A percentile compares a stretch with the other conserved stretches of the same genome.
Evolutionary conservation across 768 basidiomycete species (phyloP).

Genomic region (Lentinula raphanica): DNA sequence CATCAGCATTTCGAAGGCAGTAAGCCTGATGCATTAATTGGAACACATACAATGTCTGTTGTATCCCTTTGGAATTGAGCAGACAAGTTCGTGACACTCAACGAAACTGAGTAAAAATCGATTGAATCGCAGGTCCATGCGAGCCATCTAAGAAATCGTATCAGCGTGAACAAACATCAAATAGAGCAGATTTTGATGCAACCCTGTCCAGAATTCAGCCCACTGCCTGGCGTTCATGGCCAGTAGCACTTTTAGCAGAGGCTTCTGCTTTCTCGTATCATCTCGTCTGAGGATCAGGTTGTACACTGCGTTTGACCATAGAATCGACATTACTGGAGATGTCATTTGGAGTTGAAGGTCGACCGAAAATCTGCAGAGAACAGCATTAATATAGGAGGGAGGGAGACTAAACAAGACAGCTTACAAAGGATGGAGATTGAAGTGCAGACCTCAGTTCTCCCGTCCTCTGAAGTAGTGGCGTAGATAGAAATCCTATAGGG

Average conservation of each 20-base stretch:
- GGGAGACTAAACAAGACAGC: too few relatives aligned
- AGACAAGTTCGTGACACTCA: slow-evolving; percentile 30
- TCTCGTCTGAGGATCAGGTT: slow-evolving; percentile 36
- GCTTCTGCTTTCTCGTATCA: slow-evolving; percentile 26
- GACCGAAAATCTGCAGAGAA: background rate
- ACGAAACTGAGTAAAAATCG: slow-evolving; percentile 59
- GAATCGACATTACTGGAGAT: background rate
- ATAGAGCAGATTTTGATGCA: slow-evolving; percentile 28
- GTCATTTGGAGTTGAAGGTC: background rate
- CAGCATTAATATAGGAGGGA: background rate
- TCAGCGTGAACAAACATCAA: background rate
- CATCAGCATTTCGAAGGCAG: background rate
- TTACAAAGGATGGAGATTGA: too few relatives aligned
- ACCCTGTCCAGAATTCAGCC: slow-evolving; percentile 58
- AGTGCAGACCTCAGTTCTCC: too few relatives aligned
- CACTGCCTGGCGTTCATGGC: slow-evolving; percentile 48
- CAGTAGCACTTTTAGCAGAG: slow-evolving; percentile 38
- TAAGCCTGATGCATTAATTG: slow-evolving; percentile 41
- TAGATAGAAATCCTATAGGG: background rate
- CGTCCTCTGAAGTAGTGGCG: background rate
- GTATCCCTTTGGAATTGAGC: slow-evolving; percentile 26
- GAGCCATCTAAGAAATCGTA: slow-evolving; percentile 25
- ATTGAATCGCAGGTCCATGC: slow-evolving; percentile 65
- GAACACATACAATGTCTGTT: slow-evolving; percentile 40
- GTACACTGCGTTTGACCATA: background rate